Evolutionary conservation across 2,329 filamentous ascomycete genomes (phyloP).

Genomic region (Microthyrium microscopicum): DNA sequence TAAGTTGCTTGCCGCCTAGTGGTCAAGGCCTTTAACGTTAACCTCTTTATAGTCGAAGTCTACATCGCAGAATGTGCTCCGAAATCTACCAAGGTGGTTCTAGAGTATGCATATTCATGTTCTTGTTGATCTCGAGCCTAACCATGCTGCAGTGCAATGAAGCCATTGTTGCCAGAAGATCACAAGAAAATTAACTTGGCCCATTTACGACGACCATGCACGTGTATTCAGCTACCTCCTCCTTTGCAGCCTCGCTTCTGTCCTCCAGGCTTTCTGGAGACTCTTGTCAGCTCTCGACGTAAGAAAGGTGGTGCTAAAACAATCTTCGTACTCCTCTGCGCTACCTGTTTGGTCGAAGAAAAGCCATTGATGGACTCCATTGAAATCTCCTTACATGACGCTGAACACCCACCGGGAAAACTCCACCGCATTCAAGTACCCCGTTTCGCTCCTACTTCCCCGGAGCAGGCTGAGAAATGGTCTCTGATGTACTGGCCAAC

Average conservation of each 20-base stretch:
- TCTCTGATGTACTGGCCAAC: constrained; percentile 66
- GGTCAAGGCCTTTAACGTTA: background rate
- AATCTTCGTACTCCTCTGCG: background rate
- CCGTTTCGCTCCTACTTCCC: constrained; percentile 55
- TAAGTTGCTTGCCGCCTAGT: constrained; percentile 1
- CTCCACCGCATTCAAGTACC: constrained; percentile 44
- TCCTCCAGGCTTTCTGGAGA: too few species aligned
- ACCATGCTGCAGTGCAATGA: constrained; percentile 26
- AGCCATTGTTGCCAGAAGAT: constrained; percentile 25
- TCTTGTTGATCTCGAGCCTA: constrained; percentile 14
- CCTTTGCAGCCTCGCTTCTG: constrained; percentile 9
- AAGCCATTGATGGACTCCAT: background rate
- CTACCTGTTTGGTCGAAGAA: background rate
- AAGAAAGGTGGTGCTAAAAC: background rate
- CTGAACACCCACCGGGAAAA: too few species aligned
- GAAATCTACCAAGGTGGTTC: constrained; percentile 53
- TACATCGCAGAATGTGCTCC: constrained; percentile 57
- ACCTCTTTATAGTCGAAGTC: constrained; percentile 36
- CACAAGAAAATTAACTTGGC: constrained; percentile 38
- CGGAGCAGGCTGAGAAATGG: constrained; percentile 59
- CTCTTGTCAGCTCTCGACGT: too few species aligned
- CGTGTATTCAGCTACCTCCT: constrained; percentile 48
- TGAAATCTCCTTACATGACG: background rate
- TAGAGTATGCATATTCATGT: constrained; percentile 40
- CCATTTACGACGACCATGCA: constrained; percentile 54